These are phyloP conservation scores for Cladochytrium replicatum DNA, from an alignment of 192 early-diverging fungal genomes.

Conservation along the genomic window DNA sequence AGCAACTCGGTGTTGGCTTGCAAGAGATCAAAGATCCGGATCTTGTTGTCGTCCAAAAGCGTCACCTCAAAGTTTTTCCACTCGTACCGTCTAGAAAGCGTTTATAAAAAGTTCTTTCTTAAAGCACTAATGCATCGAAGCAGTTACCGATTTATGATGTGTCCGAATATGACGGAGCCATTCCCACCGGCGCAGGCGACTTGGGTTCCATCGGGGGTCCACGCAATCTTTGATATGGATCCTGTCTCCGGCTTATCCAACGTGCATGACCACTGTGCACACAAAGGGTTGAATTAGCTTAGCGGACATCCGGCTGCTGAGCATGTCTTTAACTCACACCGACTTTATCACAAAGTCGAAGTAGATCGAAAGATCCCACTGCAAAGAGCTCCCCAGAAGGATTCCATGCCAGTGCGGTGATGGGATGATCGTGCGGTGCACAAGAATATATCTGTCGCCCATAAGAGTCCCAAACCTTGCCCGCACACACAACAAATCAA, in stretches of 20 bases:
- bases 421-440: slow-evolving; percentile 34
- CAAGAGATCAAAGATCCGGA: slow-evolving; percentile 37
- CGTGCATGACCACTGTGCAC: slow-evolving; percentile 40
- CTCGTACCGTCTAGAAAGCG: slow-evolving; percentile 27
- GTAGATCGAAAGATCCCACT: slow-evolving; percentile 38
- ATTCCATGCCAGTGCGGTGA: slow-evolving; percentile 46
- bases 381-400: slow-evolving; percentile 53
- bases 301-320: slow-evolving; percentile 2
- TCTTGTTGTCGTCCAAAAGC: slow-evolving; percentile 40
- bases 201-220: slow-evolving; percentile 52
- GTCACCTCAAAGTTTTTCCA: slow-evolving; percentile 53
- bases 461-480: slow-evolving; percentile 45
- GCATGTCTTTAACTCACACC: slow-evolving; percentile 21
- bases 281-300: background rate
- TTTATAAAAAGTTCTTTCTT: background rate
- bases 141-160: slow-evolving; percentile 40
- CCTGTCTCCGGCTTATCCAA: slow-evolving; percentile 38
- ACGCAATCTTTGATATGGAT: slow-evolving; percentile 45
- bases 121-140: background rate
- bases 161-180: slow-evolving; percentile 44
- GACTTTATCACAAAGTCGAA: slow-evolving; percentile 46
- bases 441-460: slow-evolving; percentile 45
- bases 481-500: background rate
- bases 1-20: slow-evolving; percentile 36
- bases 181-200: slow-evolving; percentile 43